Evolutionary conservation across 371 early-diverging fungal species (phyloP).

Genomic region (Mycotypha africana): DNA sequence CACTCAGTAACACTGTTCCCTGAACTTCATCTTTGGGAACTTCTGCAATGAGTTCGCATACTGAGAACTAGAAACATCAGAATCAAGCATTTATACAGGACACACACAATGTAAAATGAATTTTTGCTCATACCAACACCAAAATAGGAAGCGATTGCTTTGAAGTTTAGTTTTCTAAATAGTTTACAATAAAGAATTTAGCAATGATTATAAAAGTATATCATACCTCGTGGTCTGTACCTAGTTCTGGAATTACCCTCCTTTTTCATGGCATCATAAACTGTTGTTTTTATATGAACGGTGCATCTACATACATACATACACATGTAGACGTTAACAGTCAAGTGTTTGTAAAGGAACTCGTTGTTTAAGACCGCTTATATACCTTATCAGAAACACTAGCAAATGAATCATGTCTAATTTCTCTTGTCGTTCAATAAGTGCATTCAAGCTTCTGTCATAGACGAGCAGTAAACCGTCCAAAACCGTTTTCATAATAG

Average conservation of each 20-base stretch:
- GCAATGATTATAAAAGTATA: not conserved
- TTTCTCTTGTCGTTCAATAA: not conserved
- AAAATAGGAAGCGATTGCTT: slow-evolving; percentile 3
- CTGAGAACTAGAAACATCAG: too few relatives aligned
- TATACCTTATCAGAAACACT: not conserved
- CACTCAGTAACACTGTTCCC: not conserved
- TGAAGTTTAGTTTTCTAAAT: slow-evolving; percentile 5
- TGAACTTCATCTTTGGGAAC: not conserved
- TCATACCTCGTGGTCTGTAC: not conserved
- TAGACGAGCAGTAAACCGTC: not conserved
- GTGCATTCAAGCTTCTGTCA: not conserved
- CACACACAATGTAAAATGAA: not conserved
- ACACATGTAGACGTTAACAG: not conserved
- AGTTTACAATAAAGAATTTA: not conserved
- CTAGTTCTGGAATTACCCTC: not conserved
- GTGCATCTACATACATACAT: slow-evolving; percentile 1
- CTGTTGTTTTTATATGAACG: slow-evolving; percentile 9
- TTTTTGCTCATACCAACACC: slow-evolving; percentile 1
- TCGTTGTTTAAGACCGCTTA: too few relatives aligned
- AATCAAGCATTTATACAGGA: too few relatives aligned
- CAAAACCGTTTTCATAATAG: not conserved
- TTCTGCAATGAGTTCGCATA: not conserved
- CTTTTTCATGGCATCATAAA: slow-evolving; percentile 4
- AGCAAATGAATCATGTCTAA: not conserved
- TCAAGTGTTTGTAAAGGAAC: not conserved